phyloP scores from a whole-genome alignment of 2,329 filamentous ascomycete species.

The Penicillium freii region DNA sequence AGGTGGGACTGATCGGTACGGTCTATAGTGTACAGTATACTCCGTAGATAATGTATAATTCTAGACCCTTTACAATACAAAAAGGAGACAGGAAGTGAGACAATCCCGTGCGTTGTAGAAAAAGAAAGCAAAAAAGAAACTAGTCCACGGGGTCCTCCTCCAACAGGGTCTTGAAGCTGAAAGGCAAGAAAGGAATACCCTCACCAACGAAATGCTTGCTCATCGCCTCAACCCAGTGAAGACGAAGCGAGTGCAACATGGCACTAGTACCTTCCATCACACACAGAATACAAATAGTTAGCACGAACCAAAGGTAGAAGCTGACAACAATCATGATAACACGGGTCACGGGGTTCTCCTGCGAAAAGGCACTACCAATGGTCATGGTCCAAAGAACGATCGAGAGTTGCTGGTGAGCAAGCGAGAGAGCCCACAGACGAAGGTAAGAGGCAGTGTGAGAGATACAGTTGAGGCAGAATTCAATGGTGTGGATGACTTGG shows the following conservation, averaged over 20 bases:
- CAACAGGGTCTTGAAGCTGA: conserved; percentile 79
- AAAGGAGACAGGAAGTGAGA: not conserved
- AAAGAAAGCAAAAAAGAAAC: not conserved
- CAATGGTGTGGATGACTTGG: conserved; percentile 97
- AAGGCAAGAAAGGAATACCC: conserved; percentile 81
- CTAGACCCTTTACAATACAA: conserved; percentile 11
- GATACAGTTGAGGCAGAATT: conserved; percentile 99
- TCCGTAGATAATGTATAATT: conserved; percentile 6
- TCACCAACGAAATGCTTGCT: conserved; percentile 95
- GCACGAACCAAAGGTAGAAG: conserved; percentile 87
- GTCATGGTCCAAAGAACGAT: conserved; percentile 98
- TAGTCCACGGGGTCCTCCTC: conserved; percentile 69
- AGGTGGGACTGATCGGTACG: not conserved
- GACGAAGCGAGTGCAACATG: conserved; percentile 86
- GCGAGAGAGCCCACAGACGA: conserved; percentile 93
- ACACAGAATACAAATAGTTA: conserved; percentile 77
- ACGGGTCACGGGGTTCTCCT: conserved; percentile 61
- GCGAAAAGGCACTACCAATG: conserved; percentile 70
- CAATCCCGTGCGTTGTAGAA: not conserved
- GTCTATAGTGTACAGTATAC: not conserved
- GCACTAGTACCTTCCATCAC: conserved; percentile 96
- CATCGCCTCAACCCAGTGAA: conserved; percentile 98
- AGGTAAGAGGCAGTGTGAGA: conserved; percentile 98
- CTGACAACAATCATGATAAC: conserved; percentile 77
- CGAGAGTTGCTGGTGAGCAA: conserved; percentile 96